Evolutionary conservation across 768 basidiomycete genomes (phyloP).

Genomic region (Boletus patriciae): DNA sequence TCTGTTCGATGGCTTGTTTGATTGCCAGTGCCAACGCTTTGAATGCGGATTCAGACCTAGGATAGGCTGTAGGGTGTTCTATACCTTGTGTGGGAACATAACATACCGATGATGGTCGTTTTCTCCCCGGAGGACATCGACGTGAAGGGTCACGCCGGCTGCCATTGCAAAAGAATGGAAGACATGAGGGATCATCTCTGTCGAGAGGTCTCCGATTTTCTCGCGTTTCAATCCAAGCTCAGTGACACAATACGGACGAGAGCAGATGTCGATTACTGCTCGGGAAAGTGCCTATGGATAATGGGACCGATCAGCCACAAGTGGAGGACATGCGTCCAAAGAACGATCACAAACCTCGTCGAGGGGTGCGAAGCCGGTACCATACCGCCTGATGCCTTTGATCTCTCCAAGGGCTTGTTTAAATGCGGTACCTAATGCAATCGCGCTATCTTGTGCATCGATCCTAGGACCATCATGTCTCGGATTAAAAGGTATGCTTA

Average conservation of each 20-base stretch:
- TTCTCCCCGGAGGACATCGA: slow-evolving; percentile 91
- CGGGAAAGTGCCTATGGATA: slow-evolving; percentile 81
- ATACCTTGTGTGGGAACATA: slow-evolving; percentile 23
- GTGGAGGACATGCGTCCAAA: neutral
- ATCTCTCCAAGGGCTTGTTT: slow-evolving; percentile 94
- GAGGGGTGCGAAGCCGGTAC: slow-evolving; percentile 93
- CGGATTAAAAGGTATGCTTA: slow-evolving; percentile 48
- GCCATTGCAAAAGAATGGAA: slow-evolving; percentile 98
- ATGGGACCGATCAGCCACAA: neutral
- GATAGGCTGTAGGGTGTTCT: neutral
- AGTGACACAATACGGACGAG: slow-evolving; percentile 92
- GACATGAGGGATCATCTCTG: slow-evolving; percentile 98
- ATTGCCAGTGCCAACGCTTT: slow-evolving; percentile 96
- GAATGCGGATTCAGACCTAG: slow-evolving; percentile 94
- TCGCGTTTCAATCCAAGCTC: slow-evolving; percentile 86
- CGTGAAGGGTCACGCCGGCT: slow-evolving; percentile 89
- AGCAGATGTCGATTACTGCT: slow-evolving; percentile 98
- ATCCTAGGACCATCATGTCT: slow-evolving; percentile 17
- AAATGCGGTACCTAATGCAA: slow-evolving; percentile 87
- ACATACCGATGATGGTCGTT: slow-evolving; percentile 97
- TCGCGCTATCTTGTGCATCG: slow-evolving; percentile 77
- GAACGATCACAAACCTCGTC: slow-evolving; percentile 70
- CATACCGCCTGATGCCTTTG: slow-evolving; percentile 91
- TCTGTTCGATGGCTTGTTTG: slow-evolving; percentile 87
- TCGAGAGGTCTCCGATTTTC: slow-evolving; percentile 92